phyloP scores from a whole-genome alignment of 176 grass and related monocot genomes.

The Oryza meridionalis region DNA sequence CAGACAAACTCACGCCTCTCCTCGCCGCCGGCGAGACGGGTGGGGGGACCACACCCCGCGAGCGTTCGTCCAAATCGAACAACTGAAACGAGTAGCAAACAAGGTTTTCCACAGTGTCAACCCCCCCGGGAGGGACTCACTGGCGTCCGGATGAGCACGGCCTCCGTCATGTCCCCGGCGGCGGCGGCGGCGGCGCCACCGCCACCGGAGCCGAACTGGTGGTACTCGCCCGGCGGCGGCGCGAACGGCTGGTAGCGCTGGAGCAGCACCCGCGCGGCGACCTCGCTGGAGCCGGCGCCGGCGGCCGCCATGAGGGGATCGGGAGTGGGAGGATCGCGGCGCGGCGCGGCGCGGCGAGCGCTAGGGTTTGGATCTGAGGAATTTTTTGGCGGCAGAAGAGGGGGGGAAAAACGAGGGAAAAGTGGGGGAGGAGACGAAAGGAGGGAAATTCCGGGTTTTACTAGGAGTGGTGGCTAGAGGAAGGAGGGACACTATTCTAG shows the following conservation, averaged over 20 bases:
- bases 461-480: not conserved
- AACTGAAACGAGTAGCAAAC: constrained; percentile 34
- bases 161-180: constrained; percentile 43
- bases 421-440: constrained; percentile 33
- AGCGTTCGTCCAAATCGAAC: constrained; percentile 19
- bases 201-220: constrained; percentile 48
- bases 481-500: too few relatives aligned
- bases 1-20: not conserved
- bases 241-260: constrained; percentile 55
- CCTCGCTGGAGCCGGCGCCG: constrained; percentile 45
- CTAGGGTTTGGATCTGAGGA: constrained; percentile 48
- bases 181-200: not conserved
- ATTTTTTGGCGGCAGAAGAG: constrained; percentile 41
- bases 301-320: constrained; percentile 46
- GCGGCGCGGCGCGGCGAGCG: not conserved
- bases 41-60: not conserved
- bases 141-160: constrained; percentile 56
- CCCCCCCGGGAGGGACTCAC: constrained; percentile 43
- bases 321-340: constrained; percentile 12
- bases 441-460: constrained; percentile 63
- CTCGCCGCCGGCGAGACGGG: not conserved
- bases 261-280: constrained; percentile 46
- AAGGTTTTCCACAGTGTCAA: constrained; percentile 14
- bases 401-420: constrained; percentile 48
- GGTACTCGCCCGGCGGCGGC: constrained; percentile 57